Percentiles rank a stretch among this genome's conserved stretches.
Conservation (phyloP, 164 flowering plant species). For the Stephania japonica region DNA sequence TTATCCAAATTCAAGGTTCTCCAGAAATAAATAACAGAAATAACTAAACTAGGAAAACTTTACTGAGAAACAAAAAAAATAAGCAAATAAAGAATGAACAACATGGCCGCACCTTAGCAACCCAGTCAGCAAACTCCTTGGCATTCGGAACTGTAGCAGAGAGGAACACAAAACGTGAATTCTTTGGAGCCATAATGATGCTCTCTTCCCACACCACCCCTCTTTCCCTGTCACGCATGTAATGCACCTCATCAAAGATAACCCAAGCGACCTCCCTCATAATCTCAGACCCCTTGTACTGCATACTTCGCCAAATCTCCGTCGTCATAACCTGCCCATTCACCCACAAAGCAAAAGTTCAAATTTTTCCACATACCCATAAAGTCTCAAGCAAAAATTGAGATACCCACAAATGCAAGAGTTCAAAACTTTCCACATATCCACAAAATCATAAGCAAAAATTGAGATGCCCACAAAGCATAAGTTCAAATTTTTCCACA, state of each 20-base stretch:
- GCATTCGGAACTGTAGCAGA: conserved; percentile 99
- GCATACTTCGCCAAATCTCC: conserved; percentile 99
- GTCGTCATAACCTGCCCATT: conserved; percentile 85
- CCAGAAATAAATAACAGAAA: no score
- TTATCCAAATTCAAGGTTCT: no score
- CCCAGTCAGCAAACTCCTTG: conserved; percentile 99
- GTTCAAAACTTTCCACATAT: no score
- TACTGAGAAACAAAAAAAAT: no score
- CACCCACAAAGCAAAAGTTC: no score
- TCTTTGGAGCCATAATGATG: conserved; percentile 93
- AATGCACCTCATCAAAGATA: conserved; percentile 96
- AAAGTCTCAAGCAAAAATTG: no score
- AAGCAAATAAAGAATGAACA: no score
- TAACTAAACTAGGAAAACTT: no score
- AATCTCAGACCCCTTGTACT: conserved; percentile 33
- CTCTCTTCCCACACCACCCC: conserved; percentile 99
- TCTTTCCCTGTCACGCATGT: conserved; percentile 97
- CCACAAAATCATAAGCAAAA: background rate
- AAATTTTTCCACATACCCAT: no score
- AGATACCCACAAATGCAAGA: no score
- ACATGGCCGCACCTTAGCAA: conserved; percentile 65
- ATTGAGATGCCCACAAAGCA: conserved; percentile 5
- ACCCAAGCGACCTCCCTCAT: conserved; percentile 91
- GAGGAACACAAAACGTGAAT: conserved; percentile 85
- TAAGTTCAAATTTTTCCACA: background rate